Percentiles rank a stretch among this genome's conserved stretches.
Conservation (phyloP, 208 protist species). For the Leishmania lainsoni region DNA sequence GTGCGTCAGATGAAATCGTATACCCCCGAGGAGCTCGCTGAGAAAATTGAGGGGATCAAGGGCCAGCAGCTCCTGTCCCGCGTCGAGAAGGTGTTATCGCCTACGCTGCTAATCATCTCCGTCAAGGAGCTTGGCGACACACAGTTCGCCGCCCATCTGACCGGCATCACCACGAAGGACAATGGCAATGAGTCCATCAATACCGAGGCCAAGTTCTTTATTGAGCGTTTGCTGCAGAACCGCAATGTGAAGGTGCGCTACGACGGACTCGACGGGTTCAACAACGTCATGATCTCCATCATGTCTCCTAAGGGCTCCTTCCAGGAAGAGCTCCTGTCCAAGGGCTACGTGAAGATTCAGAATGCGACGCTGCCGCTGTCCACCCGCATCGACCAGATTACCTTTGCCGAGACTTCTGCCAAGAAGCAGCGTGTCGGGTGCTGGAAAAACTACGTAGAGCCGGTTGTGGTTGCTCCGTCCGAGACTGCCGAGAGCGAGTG, state of each 20-base stretch:
- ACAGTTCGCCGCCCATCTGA: slow-evolving; percentile 76
- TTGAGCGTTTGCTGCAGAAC: slow-evolving; percentile 81
- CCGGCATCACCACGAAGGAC: slow-evolving; percentile 80
- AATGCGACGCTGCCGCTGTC: slow-evolving; percentile 56
- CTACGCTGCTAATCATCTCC: slow-evolving; percentile 56
- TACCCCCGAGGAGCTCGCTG: slow-evolving; percentile 43
- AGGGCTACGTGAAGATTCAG: slow-evolving; percentile 77
- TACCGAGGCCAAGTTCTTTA: slow-evolving; percentile 63
- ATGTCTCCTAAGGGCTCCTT: slow-evolving; percentile 83
- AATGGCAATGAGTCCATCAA: slow-evolving; percentile 40
- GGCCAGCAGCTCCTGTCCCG: slow-evolving; percentile 65
- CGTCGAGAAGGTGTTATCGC: slow-evolving; percentile 79
- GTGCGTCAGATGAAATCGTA: slow-evolving; percentile 68
- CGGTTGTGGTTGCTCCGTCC: slow-evolving; percentile 3
- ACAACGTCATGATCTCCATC: slow-evolving; percentile 82
- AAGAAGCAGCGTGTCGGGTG: slow-evolving; percentile 52
- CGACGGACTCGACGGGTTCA: slow-evolving; percentile 77
- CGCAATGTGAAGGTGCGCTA: slow-evolving; percentile 81
- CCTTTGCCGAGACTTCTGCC: slow-evolving; percentile 62
- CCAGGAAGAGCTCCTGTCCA: slow-evolving; percentile 83
- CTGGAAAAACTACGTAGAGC: slow-evolving; percentile 73
- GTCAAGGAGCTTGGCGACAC: slow-evolving; percentile 55
- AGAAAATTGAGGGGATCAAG: slow-evolving; percentile 44
- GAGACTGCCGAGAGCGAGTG: slow-evolving; percentile 8
- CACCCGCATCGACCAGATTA: slow-evolving; percentile 43